A percentile compares a stretch with the other conserved stretches of the same genome.
Evolutionary conservation across 495 filamentous ascomycete species (phyloP).

Genomic region (Neurospora sp.): DNA sequence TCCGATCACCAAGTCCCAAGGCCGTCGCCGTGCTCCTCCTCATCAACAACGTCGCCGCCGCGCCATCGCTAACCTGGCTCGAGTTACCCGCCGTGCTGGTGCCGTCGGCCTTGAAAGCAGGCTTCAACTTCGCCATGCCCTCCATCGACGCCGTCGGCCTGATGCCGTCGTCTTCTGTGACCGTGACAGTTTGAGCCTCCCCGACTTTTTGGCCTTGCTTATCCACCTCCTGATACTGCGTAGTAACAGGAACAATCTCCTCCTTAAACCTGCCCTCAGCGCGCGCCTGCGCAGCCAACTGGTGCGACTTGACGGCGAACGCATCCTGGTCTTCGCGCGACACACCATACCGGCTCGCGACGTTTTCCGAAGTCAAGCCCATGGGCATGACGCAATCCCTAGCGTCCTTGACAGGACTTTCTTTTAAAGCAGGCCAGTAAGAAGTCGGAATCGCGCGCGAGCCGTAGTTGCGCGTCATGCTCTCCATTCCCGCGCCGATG

Average conservation of each 20-base stretch:
- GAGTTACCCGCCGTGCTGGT: slow-evolving; percentile 80
- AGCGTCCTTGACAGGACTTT: slow-evolving; percentile 56
- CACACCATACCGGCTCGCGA: slow-evolving; percentile 69
- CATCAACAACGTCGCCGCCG: slow-evolving; percentile 74
- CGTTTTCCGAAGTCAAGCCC: slow-evolving; percentile 89
- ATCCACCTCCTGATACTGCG: slow-evolving; percentile 53
- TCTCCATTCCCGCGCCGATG: slow-evolving; percentile 85
- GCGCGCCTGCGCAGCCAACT: slow-evolving; percentile 59
- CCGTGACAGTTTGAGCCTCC: slow-evolving; percentile 38
- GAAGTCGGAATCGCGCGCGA: slow-evolving; percentile 70
- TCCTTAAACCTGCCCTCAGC: slow-evolving; percentile 56
- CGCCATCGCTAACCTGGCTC: slow-evolving; percentile 78
- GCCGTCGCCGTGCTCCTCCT: slow-evolving; percentile 68
- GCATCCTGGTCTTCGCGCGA: slow-evolving; percentile 66
- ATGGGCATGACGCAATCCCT: slow-evolving; percentile 87
- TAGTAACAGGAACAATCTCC: slow-evolving; percentile 70
- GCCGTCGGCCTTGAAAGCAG: slow-evolving; percentile 66
- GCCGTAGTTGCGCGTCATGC: slow-evolving; percentile 86
- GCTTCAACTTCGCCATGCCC: slow-evolving; percentile 68
- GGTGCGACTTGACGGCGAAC: slow-evolving; percentile 66
- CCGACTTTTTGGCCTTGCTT: slow-evolving; percentile 43
- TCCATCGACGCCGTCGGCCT: slow-evolving; percentile 53
- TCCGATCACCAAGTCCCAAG: slow-evolving; percentile 55
- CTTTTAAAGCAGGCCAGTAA: slow-evolving; percentile 63
- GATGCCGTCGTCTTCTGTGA: slow-evolving; percentile 75